Evolutionary conservation across 1,139 yeast genomes (phyloP), one percentile per base, ranked within the genome.

Genomic region (Blastobotrys illinoisensis): DNA sequence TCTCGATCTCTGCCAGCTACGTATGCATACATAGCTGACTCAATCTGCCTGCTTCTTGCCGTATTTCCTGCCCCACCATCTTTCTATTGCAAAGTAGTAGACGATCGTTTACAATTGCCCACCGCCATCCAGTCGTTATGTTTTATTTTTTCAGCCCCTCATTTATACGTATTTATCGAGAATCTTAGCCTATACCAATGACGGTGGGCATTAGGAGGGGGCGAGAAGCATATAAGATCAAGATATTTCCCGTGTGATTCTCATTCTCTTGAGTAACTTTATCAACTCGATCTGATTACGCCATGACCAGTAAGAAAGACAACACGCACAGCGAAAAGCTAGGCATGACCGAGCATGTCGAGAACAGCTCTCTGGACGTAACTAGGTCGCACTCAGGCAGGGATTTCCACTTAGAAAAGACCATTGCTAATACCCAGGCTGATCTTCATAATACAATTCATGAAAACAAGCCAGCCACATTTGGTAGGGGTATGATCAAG

Each of bases 401-500:
- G 7, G 48, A 23, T 5, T 32, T 46, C 18, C 48, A 23, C 7
- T 21, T 46, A 7, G 48, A 46, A 14, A 24, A 46, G 5, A 36
- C 26, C 9, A 21, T 46, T 21, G 28, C 48, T 19, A 3, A 32
- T 16, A n/a, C 40, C 16, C 40, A 32, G 16, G 40, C 16, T 5
- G 16, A n/a, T 7, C 16, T 32, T 14, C 40, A 32, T n/a, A 6
- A 13, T 32, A 16, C 16, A 3, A 32, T 32, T 16, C 16, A 47
- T 6, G 19, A 49, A 19, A 44, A 44, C 32, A 49, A 49, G 26
- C 56, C 56, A 9, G 47, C 44, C 36, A 20, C 47, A 14, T 50
- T 53, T n/a, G 56, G 56, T 9, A 48, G 19, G 24, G 52, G 51
- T 5, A 55, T 55, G 58, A 2, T 54, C 9, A 51, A 47, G 44